Base-by-base conservation (phyloP, 2,329 filamentous ascomycete genomes). In the Penicillium sp. region DNA sequence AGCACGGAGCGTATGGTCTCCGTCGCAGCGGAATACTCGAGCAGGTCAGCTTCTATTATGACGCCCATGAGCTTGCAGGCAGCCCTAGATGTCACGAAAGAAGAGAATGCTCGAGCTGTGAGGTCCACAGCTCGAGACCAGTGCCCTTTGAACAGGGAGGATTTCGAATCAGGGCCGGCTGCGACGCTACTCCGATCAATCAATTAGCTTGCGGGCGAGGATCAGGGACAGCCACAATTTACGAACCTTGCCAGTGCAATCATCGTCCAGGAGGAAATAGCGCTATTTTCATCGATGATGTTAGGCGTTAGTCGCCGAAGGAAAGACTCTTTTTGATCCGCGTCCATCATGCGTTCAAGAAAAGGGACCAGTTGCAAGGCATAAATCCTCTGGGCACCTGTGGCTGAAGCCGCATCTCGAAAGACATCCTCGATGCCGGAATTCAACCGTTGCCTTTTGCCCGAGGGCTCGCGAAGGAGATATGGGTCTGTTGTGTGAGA, bases 61-160 rank as follows among this genome's bases (percentile, higher is more conserved):
- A 80, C 73, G 50, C 83, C 76, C 55, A 96, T 74, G 3, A 93
- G 67, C 58, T 85, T 77, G 64, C 86, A 89, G 9, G 90, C 87
- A 35, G 87, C 81, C 54, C 93, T 83, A 53, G 86, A 90, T 3
- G 81, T 86, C 1, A 76, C 75, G 18, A 84, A 75, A 40, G 87
- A 82, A 48, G 83, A 85, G 45, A 94, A 74, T 28, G 82, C 81
- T 47, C 89, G 80, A 36, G 79, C 77, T 23, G 86, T 81, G 7
- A 87, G 72, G 55, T 89, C 85, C 87, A 89, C 95, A 14, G 84
- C 67, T 47, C 86, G 81, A 47, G 78, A 75, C 89, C 89, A 96
- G 23, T 73, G 67, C 1, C 60, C 55, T 47, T 68, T 69, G 9
- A 82, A 61, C 35, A 62, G 62, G n/a, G 57, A 49, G 14, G 72